Evolutionary conservation across 2,329 filamentous ascomycete species (phyloP).

Genomic region (Cladophialophora immunda): DNA sequence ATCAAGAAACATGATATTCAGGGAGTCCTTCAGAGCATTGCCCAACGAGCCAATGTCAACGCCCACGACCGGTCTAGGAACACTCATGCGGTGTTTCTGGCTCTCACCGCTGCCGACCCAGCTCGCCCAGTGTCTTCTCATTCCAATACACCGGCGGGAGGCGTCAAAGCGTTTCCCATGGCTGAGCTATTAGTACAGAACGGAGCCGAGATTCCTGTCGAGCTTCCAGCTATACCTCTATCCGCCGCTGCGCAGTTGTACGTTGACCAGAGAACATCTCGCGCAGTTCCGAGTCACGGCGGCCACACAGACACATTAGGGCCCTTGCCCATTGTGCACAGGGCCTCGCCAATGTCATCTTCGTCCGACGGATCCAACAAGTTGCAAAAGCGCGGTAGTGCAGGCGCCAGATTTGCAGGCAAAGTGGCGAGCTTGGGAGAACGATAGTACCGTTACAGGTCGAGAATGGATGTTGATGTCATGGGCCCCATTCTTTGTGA

Average conservation of each 20-base stretch:
- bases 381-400: conserved; percentile 81
- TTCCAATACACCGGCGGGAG: conserved; percentile 46
- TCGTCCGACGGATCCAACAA: conserved; percentile 62
- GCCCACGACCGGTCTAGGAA: conserved; percentile 83
- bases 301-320: conserved; percentile 66
- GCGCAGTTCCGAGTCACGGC: conserved; percentile 54
- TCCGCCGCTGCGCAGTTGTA: conserved; percentile 83
- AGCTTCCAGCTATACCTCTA: conserved; percentile 82
- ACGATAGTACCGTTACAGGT: conserved; percentile 46
- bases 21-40: conserved; percentile 88
- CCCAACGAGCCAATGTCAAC: conserved; percentile 87
- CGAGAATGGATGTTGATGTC: conserved; percentile 23
- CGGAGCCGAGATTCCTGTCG: conserved; percentile 82
- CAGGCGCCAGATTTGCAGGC: conserved; percentile 72
- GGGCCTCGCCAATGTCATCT: conserved; percentile 30
- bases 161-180: conserved; percentile 76
- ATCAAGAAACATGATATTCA: conserved; percentile 98
- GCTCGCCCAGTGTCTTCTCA: conserved; percentile 69
- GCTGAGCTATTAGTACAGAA: conserved; percentile 94
- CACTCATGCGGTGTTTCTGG: conserved; percentile 89
- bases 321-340: conserved; percentile 65
- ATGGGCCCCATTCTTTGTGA: conserved; percentile 30
- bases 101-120: conserved; percentile 90
- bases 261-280: conserved; percentile 74
- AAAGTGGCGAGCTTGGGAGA: conserved; percentile 56